Evolutionary conservation across 441 rosid genomes (phyloP).

Genomic region (Gossypium lobatum): DNA sequence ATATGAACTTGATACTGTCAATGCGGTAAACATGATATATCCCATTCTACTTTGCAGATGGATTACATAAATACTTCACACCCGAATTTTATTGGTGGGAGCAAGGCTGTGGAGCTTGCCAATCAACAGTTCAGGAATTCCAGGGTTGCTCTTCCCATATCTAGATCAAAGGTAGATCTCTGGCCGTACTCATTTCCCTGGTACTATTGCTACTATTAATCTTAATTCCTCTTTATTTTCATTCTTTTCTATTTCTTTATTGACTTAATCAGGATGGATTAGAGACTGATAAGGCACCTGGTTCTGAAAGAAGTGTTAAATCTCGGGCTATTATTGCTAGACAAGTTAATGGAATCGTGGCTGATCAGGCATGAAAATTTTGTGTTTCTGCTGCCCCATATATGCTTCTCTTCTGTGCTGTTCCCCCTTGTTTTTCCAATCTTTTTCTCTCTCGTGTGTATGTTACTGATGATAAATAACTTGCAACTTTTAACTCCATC

Average conservation of each 20-base stretch:
- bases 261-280: conserved; percentile 47
- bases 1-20: not conserved
- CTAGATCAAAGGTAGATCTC: conserved; percentile 52
- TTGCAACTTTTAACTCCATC: conserved; percentile 7
- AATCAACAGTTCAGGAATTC: conserved; percentile 65
- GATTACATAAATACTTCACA: conserved; percentile 92
- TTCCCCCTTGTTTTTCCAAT: not conserved
- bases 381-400: conserved; percentile 9
- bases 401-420: not conserved
- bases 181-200: not conserved
- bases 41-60: conserved; percentile 53
- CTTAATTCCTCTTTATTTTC: not conserved
- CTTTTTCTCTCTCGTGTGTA: not conserved
- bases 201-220: not conserved
- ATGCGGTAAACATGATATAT: not conserved
- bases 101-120: conserved; percentile 81
- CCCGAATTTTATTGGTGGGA: conserved; percentile 90
- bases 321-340: conserved; percentile 70
- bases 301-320: conserved; percentile 57
- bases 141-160: conserved; percentile 40
- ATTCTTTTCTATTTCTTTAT: not conserved
- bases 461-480: conserved; percentile 6
- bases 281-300: conserved; percentile 64
- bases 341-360: conserved; percentile 63
- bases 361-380: conserved; percentile 68